Evolutionary conservation across 75 land plant species (phyloP), one percentile per base, ranked within the genome.

Genomic region (Cryptomeria japonica): DNA sequence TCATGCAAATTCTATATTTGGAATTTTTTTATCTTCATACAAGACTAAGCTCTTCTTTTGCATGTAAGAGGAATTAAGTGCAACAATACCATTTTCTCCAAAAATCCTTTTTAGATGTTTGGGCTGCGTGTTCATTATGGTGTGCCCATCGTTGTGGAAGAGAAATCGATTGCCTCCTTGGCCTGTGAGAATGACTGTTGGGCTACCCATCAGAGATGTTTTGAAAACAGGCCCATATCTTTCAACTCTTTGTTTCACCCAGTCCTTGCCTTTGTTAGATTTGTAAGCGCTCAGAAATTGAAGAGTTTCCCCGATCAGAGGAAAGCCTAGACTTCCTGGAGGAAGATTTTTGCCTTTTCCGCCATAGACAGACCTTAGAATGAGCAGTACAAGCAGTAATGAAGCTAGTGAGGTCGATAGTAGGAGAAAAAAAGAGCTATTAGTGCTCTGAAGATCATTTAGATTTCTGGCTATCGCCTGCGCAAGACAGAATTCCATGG

Each of bases 101-200:
- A 61, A 61, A 61, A 61, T 61, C 7, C 68, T 18, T 5, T 5
- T 22, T 5, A 61, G 19, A 61, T 61, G 22, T 19, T 61, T 61
- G 68, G 82, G 41, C 8, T 14, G 34, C 37, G 14, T 36, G 82
- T 38, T 38, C 82, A 36, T 15, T 32, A 36, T 61, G 4, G 22
- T 61, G 68, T 19, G 68, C 6, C 68, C 68, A 19, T 92, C 95
- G 42, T 90, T 89, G 78, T 89, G 41, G 76, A 93, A 93, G 55
- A 92, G 34, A 82, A 93, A 89, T 86, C 88, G 90, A 86, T 94
- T 94, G 9, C 95, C 95, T 3, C 41, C 88, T 25, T 90, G 91
- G 16, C 84, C 92, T 16, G 87, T 41, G 15, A 93, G 79, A 5
- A 90, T 87, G 18, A 88, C 90, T 11, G 82, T 70, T 2, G 86